These are phyloP conservation scores for Pseudopithomyces maydicus DNA, from an alignment of 2,329 filamentous ascomycete genomes.

Conservation along the genomic window DNA sequence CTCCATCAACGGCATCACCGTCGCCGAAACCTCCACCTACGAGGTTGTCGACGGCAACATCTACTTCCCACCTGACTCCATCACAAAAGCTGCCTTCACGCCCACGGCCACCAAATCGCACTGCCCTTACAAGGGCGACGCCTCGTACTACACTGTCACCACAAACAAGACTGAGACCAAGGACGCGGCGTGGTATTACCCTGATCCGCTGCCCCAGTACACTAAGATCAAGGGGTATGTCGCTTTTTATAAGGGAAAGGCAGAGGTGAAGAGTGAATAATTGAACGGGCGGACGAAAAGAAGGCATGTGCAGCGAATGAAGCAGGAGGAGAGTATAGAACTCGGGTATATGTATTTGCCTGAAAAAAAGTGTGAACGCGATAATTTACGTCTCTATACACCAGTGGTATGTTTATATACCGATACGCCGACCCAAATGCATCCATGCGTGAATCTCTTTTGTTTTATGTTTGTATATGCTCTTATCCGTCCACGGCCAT, in stretches of 20 bases:
- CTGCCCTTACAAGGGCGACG: slow-evolving; percentile 64
- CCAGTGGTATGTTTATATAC: slow-evolving; percentile 5
- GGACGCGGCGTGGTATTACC: slow-evolving; percentile 66
- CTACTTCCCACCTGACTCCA: slow-evolving; percentile 50
- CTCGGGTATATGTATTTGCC: background rate
- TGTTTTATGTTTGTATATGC: background rate
- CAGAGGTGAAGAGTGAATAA: slow-evolving; percentile 16
- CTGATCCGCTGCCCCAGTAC: slow-evolving; percentile 55
- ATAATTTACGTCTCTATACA: background rate
- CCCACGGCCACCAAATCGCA: slow-evolving; percentile 54
- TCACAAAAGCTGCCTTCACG: slow-evolving; percentile 50
- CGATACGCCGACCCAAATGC: background rate
- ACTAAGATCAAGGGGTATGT: slow-evolving; percentile 60
- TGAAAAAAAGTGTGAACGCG: background rate
- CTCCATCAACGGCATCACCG: slow-evolving; percentile 53
- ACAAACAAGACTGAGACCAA: slow-evolving; percentile 54
- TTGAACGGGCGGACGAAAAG: too few species aligned
- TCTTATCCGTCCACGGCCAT: slow-evolving; percentile 47
- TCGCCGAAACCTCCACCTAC: slow-evolving; percentile 58
- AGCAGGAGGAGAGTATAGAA: too few species aligned
- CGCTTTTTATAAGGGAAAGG: slow-evolving; percentile 60
- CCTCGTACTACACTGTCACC: slow-evolving; percentile 61
- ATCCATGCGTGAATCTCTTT: background rate
- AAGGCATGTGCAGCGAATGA: too few species aligned
- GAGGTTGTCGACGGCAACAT: slow-evolving; percentile 65